Base-by-base conservation (phyloP, 2,329 filamentous ascomycete species). In the Rutstroemia sydowiana region DNA sequence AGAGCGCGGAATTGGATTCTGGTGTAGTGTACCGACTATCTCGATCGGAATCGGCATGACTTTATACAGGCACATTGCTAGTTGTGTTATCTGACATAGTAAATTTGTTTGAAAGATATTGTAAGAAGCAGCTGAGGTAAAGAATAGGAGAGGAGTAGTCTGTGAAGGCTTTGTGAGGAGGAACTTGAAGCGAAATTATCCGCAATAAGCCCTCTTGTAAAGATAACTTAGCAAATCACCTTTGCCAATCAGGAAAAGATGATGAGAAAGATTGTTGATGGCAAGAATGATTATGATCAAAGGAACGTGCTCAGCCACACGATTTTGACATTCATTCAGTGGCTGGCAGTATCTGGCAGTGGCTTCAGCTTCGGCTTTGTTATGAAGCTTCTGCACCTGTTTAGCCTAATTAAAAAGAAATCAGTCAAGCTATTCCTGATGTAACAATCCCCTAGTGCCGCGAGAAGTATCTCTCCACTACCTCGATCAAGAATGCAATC, bases 11-110 rank as follows among this genome's bases (percentile, higher is more conserved):
- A 39, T 37, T 46, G 44, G 10, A 37, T 46, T 46, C 37, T 20
- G 32, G 37, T 45, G 42, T 18, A 45, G 26, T 34, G 42, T 45
- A 45, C 28, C 42, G 10, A 45, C 42, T 45, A 45, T 45, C 28
- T 45, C 28, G 28, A 45, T 45, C 10, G 39, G 28, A 26, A 45
- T 45, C 16, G n/a, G 42, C 16, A 45, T 46, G 21, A 13, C 21
- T 26, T 1, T 39, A 28, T 8, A 8, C 2, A 28, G 21, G 13
- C 32, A 30, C 14, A 28, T 20, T 8, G 32, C 32, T 46, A 39
- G 20, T 30, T 16, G 31, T 37, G 21, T 28, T 28, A 37, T 46
- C 21, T 26, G 21, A 18, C 3, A 37, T 46, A 37, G 14, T 46
- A 37, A 14, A 3, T 4, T 46, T 36, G 10, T 43, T 44, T 32